A percentile compares a stretch with the other conserved stretches of the same genome.
These are phyloP conservation scores for Lactuca sativa DNA, from an alignment of 129 eudicot species.

Conservation along the genomic window DNA sequence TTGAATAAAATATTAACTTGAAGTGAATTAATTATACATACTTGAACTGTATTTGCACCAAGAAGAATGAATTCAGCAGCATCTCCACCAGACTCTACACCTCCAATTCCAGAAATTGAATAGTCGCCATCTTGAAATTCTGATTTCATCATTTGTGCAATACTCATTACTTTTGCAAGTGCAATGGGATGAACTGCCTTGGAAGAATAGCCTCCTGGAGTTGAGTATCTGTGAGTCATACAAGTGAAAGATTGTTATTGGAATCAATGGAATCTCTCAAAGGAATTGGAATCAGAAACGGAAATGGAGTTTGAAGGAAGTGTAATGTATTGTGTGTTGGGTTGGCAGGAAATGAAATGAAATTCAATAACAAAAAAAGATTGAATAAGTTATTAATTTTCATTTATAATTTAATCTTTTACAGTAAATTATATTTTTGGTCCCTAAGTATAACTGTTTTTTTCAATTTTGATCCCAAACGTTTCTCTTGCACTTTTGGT, in stretches of 20 bases:
- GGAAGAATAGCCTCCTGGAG: conserved; percentile 96
- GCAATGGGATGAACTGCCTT: conserved; percentile 99
- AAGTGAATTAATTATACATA: conserved; percentile 5
- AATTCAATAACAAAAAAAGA: no score
- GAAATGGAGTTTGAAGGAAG: no score
- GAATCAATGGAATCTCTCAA: no score
- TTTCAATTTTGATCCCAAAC: no score
- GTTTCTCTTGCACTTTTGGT: no score
- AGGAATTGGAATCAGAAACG: neutral
- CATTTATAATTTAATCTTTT: no score
- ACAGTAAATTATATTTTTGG: no score
- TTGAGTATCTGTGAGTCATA: conserved; percentile 64
- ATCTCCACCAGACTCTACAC: conserved; percentile 90
- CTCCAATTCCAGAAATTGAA: conserved; percentile 96
- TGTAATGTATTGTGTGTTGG: no score
- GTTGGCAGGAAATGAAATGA: no score
- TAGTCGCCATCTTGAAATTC: conserved; percentile 59
- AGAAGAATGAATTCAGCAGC: conserved; percentile 99
- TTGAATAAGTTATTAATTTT: no score
- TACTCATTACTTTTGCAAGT: conserved; percentile 96
- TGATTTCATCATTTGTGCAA: conserved; percentile 92
- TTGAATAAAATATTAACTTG: neutral
- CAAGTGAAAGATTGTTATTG: neutral
- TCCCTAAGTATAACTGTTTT: no score
- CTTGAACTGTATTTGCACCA: conserved; percentile 98